Base-by-base conservation (phyloP, 1,284 basidiomycete species). In the Fomitopsis pinicola region DNA sequence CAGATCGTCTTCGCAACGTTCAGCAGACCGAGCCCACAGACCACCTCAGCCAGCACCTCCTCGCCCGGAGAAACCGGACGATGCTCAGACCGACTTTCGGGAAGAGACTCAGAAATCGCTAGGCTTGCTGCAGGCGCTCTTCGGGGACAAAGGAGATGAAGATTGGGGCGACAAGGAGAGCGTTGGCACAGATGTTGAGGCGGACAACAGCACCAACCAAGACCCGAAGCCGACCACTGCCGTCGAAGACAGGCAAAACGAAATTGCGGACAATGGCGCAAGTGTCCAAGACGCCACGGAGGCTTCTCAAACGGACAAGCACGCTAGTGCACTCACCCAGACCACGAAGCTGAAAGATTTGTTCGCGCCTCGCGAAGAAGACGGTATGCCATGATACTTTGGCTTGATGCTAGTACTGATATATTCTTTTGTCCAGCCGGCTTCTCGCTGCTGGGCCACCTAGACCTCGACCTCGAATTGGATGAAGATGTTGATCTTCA, bases 391-490 rank as follows among this genome's bases (percentile, higher is more conserved):
- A 26, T 59, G 28, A 54, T 0, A 17, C 9, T 35, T 10, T 14
- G 12, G 35, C 17, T 12, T 9, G 2, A 19, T 22, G 14, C 35
- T 22, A 7, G 55, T 22, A n/a, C 38, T 48, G 55, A 28, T 58
- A 38, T 10, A 40, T 40, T 36, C 52, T 8, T 1, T 22, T 50
- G 5, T 45, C 55, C 12, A 79, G 80, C 69, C 30, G 76, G 77
- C 8, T 92, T 91, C 73, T 91, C 89, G 12, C 77, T 92, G 33
- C 76, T 91, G 9, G 82, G 81, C 0, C 85, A 89, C 59, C 76
- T 89, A 35, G 87, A 89, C 59, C 69, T 77, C 22, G 77, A 77
- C 57, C 75, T 86, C 28, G 88, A 89, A 57, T 75, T 89, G 9
- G 88, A 89, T 12, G 68, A 74, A 50, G 84, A 87, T 36, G 61